Evolutionary conservation across 2,329 filamentous ascomycete genomes (phyloP), one percentile per base, ranked within the genome.

Genomic region (Colletotrichum plurivorum): DNA sequence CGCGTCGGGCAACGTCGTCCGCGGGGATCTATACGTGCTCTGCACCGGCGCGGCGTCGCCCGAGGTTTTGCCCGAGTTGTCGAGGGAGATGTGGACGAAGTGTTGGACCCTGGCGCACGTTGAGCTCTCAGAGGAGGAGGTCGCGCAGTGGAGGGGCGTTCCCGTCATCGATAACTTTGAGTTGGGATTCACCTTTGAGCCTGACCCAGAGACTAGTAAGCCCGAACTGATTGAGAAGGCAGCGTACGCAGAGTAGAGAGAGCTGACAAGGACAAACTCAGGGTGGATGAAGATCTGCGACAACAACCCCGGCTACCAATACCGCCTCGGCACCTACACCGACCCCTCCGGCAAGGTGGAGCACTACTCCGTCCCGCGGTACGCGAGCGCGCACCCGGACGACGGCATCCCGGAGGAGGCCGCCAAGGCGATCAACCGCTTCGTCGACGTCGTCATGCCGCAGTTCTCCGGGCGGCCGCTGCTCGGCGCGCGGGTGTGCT

Each of bases 401-500:
- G 70, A 71, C 45, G 70, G 67, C 2, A 71, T 73, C 20, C 70
- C 71, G 0, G 63, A 70, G 1, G 71, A 71, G 57, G 63, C 70
- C 15, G 49, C 70, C 4, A 41, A 22, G 16, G 67, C 61, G 7
- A 66, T 73, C 16, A 63, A 55, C 1, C 54, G 27, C 4, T 70
- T 71, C 61, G 61, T 72, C 51, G 63, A 68, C 36, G 61, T 71
- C 8, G 68, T 74, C 7, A 75, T 75, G 63, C 74, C 74, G 0
- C 72, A 75, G 18, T 76, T 76, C 53, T 70, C 72, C 0, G 72
- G 70, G n/a, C 70, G 72, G 1, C 74, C 74, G 5, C 71, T 75
- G 8, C 54, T 76, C 0, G 70, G 73, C 10, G 68, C 73, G 5
- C 62, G 67, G 15, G 71, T 76, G 16, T 79, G 77, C 59, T 79